phyloP scores from a whole-genome alignment of 441 rosid species.

The Lepidium campestre region DNA sequence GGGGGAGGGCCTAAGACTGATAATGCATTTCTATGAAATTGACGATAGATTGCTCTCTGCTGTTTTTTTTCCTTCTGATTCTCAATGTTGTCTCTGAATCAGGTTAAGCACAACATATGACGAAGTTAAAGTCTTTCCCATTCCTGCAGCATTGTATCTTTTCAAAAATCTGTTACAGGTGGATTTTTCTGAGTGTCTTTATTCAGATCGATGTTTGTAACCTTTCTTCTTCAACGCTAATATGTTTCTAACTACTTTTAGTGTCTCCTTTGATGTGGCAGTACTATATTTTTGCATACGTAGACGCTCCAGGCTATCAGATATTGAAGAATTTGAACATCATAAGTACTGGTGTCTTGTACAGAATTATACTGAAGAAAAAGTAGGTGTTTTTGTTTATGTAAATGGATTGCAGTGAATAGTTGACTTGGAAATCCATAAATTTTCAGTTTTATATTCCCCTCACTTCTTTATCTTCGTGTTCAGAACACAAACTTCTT shows the following conservation, averaged over 20 bases:
- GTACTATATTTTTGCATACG: conserved; percentile 97
- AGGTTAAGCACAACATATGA: conserved; percentile 83
- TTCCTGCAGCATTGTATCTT: conserved; percentile 90
- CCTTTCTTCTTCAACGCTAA: not conserved
- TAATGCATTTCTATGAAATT: not conserved
- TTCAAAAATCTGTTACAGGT: conserved; percentile 98
- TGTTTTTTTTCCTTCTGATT: not conserved
- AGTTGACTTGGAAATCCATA: not conserved
- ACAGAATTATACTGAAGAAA: conserved; percentile 83
- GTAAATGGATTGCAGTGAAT: not conserved
- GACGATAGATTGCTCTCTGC: not conserved
- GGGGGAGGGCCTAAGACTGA: no score
- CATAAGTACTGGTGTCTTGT: conserved; percentile 86
- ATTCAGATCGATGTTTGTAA: not conserved
- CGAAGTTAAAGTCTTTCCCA: conserved; percentile 87
- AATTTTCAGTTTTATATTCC: not conserved
- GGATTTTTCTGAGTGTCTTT: conserved; percentile 10
- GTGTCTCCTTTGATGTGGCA: conserved; percentile 32
- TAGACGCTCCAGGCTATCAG: conserved; percentile 95
- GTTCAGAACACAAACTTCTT: conserved; percentile 1
- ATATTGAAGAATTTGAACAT: conserved; percentile 94
- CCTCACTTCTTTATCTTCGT: not conserved
- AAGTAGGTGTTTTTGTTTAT: conserved; percentile 44
- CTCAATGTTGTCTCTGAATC: conserved; percentile 18
- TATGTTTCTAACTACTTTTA: conserved; percentile 17